Evolutionary conservation across 2,329 filamentous ascomycete species (phyloP).

Genomic region (Exophiala oligosperma): DNA sequence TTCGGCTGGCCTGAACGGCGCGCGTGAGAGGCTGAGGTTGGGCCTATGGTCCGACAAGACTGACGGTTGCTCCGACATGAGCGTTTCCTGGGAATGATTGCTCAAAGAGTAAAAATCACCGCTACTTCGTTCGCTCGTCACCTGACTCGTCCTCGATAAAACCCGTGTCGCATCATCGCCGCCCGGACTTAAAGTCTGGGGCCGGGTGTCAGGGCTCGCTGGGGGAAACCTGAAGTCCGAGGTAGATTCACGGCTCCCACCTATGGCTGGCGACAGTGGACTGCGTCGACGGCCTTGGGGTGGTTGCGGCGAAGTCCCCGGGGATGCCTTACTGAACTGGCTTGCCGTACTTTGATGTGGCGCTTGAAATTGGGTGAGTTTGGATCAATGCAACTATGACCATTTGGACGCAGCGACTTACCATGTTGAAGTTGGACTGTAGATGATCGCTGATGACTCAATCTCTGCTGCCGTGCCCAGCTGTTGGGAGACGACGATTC

Average conservation of each 20-base stretch:
- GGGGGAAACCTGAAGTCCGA: constrained; percentile 59
- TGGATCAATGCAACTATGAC: neutral
- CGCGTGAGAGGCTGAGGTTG: constrained; percentile 47
- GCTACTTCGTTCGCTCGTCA: constrained; percentile 82
- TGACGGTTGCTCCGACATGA: constrained; percentile 79
- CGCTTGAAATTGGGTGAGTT: neutral
- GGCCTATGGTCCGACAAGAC: constrained; percentile 38
- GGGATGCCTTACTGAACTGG: constrained; percentile 7
- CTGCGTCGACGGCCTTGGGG: constrained; percentile 16
- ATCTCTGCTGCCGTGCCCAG: constrained; percentile 19
- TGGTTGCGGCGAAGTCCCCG: constrained; percentile 15
- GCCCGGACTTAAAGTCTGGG: neutral
- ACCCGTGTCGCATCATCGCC: constrained; percentile 1
- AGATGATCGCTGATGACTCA: constrained; percentile 26
- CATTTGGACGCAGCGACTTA: constrained; percentile 2
- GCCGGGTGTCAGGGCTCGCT: neutral
- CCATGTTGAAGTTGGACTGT: constrained; percentile 22
- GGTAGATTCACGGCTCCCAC: constrained; percentile 43
- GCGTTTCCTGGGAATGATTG: constrained; percentile 90
- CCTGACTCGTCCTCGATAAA: constrained; percentile 53
- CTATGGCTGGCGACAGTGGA: constrained; percentile 28
- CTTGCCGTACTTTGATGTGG: constrained; percentile 1
- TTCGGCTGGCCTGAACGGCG: constrained; percentile 31
- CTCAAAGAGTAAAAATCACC: constrained; percentile 93
- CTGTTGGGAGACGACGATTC: neutral